phyloP scores from a whole-genome alignment of 768 basidiomycete genomes.

The Sarcodon aspratus region DNA sequence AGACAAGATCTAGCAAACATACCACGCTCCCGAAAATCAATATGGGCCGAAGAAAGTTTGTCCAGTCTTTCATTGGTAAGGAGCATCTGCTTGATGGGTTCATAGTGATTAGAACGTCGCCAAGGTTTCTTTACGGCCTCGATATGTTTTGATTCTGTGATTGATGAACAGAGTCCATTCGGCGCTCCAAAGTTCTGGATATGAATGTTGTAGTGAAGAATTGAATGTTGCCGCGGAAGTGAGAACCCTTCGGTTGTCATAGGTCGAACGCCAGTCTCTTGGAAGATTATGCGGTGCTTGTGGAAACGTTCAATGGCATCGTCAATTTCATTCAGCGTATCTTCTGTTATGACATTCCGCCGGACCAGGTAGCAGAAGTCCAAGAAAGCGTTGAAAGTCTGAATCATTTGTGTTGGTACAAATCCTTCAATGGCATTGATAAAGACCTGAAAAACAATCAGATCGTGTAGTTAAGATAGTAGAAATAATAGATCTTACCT shows the following conservation, averaged over 20 bases:
- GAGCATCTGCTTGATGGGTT: too few relatives aligned
- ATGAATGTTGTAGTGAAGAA: too few relatives aligned
- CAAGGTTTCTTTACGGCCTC: too few relatives aligned
- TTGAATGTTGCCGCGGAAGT: constrained; percentile 8
- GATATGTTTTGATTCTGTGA: too few relatives aligned
- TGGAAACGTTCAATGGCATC: not conserved
- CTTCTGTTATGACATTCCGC: not conserved
- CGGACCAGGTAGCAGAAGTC: constrained; percentile 10
- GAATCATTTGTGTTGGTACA: constrained; percentile 18
- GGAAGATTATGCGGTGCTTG: not conserved
- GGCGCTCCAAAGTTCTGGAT: too few relatives aligned
- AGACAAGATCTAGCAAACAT: too few relatives aligned
- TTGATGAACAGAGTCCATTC: too few relatives aligned
- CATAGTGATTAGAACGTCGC: too few relatives aligned
- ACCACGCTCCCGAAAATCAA: too few relatives aligned
- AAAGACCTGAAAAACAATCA: constrained; percentile 14
- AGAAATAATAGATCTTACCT: constrained; percentile 11
- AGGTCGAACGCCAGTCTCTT: too few relatives aligned
- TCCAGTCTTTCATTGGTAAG: too few relatives aligned
- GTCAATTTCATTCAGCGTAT: not conserved
- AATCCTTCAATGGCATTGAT: constrained; percentile 18
- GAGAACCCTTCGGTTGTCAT: constrained; percentile 5
- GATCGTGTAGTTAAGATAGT: not conserved
- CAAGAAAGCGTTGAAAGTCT: constrained; percentile 8
- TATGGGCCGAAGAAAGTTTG: too few relatives aligned